Conservation (phyloP, 148 eudicot species). For the Tetragonia tetragonoides region DNA sequence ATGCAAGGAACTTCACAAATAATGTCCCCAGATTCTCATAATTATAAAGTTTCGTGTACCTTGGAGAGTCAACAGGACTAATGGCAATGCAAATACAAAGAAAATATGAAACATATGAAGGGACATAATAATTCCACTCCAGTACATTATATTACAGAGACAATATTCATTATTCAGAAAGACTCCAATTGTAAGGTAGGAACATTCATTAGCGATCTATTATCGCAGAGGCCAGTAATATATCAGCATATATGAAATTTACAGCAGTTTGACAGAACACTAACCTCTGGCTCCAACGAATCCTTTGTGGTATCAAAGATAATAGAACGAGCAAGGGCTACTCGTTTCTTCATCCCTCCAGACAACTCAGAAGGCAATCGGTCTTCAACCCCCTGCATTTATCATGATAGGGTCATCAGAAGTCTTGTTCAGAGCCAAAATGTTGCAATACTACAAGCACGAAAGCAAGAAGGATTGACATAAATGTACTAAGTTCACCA, state of each 20-base stretch:
- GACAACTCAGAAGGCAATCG: slow-evolving; percentile 89
- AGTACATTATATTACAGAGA: not conserved
- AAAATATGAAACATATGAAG: not conserved
- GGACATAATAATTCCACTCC: not conserved
- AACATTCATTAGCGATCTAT: not conserved
- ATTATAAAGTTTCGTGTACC: too few relatives aligned
- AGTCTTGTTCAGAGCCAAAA: not conserved
- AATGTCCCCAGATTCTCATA: too few relatives aligned
- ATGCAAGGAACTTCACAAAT: too few relatives aligned
- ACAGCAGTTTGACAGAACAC: slow-evolving; percentile 4
- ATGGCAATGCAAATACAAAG: too few relatives aligned
- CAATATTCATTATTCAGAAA: not conserved
- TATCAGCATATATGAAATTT: not conserved
- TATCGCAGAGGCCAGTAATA: not conserved
- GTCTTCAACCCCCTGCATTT: slow-evolving; percentile 77
- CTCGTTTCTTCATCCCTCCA: slow-evolving; percentile 97
- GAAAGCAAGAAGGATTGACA: slow-evolving; percentile 2
- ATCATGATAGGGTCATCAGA: slow-evolving; percentile 17
- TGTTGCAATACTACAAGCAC: not conserved
- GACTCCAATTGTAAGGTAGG: not conserved
- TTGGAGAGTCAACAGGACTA: too few relatives aligned
- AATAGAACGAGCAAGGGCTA: slow-evolving; percentile 87
- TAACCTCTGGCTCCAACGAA: slow-evolving; percentile 81
- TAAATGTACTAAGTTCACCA: not conserved
- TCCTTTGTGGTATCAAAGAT: slow-evolving; percentile 78